These are phyloP conservation scores for Hibiscus trionum DNA, from an alignment of 345 rosid genomes.

Conservation along the genomic window DNA sequence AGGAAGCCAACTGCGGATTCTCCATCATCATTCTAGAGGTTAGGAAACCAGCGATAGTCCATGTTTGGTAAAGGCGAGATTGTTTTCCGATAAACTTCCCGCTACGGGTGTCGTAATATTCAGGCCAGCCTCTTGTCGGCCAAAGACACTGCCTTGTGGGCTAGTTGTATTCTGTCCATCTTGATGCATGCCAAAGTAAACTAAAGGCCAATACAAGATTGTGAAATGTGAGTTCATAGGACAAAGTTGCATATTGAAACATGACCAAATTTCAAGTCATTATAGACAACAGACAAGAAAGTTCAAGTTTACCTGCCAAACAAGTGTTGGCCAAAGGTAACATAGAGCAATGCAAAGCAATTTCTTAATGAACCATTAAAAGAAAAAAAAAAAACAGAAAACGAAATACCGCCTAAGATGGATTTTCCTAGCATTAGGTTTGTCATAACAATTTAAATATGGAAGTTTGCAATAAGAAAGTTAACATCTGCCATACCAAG, in stretches of 20 bases:
- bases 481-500: too few species aligned
- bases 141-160: conserved; percentile 65
- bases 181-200: conserved; percentile 96
- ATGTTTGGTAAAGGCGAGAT: conserved; percentile 78
- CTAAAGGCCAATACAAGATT: conserved; percentile 26
- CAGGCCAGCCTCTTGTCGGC: conserved; percentile 98
- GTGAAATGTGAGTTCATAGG: not conserved
- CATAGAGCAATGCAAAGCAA: too few species aligned
- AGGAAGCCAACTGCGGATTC: conserved; percentile 72
- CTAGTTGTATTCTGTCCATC: conserved; percentile 72
- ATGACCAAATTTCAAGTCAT: not conserved
- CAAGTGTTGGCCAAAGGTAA: conserved; percentile 64
- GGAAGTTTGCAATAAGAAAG: too few species aligned
- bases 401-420: too few species aligned
- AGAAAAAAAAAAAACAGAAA: too few species aligned
- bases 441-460: too few species aligned
- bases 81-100: conserved; percentile 93
- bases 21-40: conserved; percentile 73
- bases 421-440: too few species aligned
- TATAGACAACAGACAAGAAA: conserved; percentile 11
- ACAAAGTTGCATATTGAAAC: not conserved
- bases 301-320: conserved; percentile 77
- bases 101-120: conserved; percentile 77
- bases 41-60: conserved; percentile 90
- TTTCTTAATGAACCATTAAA: too few species aligned